phyloP scores from a whole-genome alignment of 805 yeast species.

The Jamesozyma gamospora region DNA sequence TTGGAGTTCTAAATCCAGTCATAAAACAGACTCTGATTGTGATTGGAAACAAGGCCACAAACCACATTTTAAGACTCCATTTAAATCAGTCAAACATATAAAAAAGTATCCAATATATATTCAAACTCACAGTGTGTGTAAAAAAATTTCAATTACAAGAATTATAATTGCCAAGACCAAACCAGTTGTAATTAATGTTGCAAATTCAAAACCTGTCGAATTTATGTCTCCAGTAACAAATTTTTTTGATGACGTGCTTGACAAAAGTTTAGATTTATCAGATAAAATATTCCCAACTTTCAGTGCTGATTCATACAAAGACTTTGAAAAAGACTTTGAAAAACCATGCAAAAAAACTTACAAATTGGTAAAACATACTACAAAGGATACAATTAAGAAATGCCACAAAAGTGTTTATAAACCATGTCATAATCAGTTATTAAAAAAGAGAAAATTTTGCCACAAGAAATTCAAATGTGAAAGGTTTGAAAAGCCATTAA shows the following conservation, averaged over 20 bases:
- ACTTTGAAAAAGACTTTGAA: conserved; percentile 38
- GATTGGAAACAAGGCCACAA: too few relatives aligned
- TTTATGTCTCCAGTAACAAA: conserved; percentile 37
- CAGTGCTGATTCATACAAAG: conserved; percentile 43
- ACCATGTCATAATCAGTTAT: conserved; percentile 42
- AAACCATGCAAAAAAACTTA: conserved; percentile 43
- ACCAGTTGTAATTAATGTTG: conserved; percentile 24
- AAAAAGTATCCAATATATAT: conserved; percentile 40
- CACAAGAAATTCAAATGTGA: neutral
- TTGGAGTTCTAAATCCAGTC: too few relatives aligned
- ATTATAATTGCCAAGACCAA: conserved; percentile 25
- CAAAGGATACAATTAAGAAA: conserved; percentile 24
- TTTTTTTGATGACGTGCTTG: conserved; percentile 45
- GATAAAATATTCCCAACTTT: conserved; percentile 53
- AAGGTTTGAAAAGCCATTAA: conserved; percentile 49
- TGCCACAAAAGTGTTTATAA: conserved; percentile 30
- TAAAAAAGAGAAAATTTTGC: conserved; percentile 40
- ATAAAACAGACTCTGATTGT: too few relatives aligned
- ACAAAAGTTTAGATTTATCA: conserved; percentile 42
- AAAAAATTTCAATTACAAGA: conserved; percentile 32
- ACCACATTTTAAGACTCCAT: neutral
- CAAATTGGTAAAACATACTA: conserved; percentile 30
- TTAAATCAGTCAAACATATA: conserved; percentile 34
- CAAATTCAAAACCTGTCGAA: conserved; percentile 26
- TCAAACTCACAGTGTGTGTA: conserved; percentile 31